Percentiles rank a stretch among this genome's conserved stretches.
phyloP scores from a whole-genome alignment of 768 basidiomycete species.

The Phanerodontia chrysosporium region DNA sequence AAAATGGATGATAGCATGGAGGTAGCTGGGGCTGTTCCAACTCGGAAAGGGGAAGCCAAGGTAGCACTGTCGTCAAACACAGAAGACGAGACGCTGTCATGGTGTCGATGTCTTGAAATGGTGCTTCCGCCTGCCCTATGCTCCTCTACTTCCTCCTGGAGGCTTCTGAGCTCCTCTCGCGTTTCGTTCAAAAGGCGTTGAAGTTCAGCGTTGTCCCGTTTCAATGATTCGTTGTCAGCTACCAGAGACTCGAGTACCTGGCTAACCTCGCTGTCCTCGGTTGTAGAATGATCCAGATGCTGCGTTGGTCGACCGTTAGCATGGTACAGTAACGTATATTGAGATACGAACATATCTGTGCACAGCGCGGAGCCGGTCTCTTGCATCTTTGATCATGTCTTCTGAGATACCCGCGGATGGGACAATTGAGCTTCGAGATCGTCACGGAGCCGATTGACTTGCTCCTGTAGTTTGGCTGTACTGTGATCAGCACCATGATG shows the following conservation, averaged over 20 bases:
- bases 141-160: slow-evolving; percentile 78
- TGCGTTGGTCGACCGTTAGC: slow-evolving; percentile 6
- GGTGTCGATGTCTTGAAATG: slow-evolving; percentile 18
- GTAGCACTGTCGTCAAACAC: slow-evolving; percentile 14
- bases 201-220: slow-evolving; percentile 77
- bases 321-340: background rate
- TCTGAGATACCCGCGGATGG: slow-evolving; percentile 65
- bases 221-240: slow-evolving; percentile 77
- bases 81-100: slow-evolving; percentile 13
- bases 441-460: slow-evolving; percentile 61
- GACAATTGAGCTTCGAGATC: slow-evolving; percentile 57
- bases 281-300: slow-evolving; percentile 35
- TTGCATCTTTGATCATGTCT: slow-evolving; percentile 61
- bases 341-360: slow-evolving; percentile 42
- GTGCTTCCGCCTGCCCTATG: slow-evolving; percentile 42
- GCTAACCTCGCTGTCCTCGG: slow-evolving; percentile 56
- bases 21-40: slow-evolving; percentile 20
- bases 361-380: slow-evolving; percentile 55
- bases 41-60: slow-evolving; percentile 20
- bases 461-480: slow-evolving; percentile 64
- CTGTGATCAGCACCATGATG: background rate
- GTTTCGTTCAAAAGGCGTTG: slow-evolving; percentile 69
- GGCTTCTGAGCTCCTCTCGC: slow-evolving; percentile 65
- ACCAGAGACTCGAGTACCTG: slow-evolving; percentile 80
- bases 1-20: slow-evolving; percentile 19